phyloP scores from a whole-genome alignment of 345 rosid genomes.

The Theobroma cacao region DNA sequence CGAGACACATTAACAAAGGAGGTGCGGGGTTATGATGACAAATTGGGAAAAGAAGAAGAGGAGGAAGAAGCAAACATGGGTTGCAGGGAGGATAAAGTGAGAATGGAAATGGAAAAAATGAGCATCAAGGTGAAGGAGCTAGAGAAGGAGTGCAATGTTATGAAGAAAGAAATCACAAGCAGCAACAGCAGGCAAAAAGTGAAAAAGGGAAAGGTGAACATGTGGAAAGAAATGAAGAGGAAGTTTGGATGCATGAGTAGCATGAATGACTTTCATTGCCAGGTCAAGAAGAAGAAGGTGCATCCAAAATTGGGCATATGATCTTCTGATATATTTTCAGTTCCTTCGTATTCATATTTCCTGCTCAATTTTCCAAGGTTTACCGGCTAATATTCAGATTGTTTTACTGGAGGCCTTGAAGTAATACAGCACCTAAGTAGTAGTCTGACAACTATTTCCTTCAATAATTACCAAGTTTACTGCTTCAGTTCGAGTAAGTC shows the following conservation, averaged over 20 bases:
- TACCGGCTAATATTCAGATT: neutral
- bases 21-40: conserved; percentile 24
- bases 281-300: conserved; percentile 58
- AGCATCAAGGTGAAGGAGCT: conserved; percentile 59
- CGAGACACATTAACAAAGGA: conserved; percentile 44
- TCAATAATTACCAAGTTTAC: neutral
- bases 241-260: conserved; percentile 70
- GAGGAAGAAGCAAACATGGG: conserved; percentile 19
- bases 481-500: neutral
- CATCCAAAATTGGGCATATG: conserved; percentile 27
- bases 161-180: conserved; percentile 50
- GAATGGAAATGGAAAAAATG: conserved; percentile 54
- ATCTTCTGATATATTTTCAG: neutral
- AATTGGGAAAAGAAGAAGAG: conserved; percentile 15
- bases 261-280: conserved; percentile 48
- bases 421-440: neutral
- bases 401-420: neutral
- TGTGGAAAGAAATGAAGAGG: conserved; percentile 85
- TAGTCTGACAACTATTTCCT: neutral
- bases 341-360: neutral
- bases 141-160: conserved; percentile 43
- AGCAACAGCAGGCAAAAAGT: conserved; percentile 26
- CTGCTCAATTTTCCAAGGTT: neutral
- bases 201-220: conserved; percentile 42
- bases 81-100: conserved; percentile 34